These are phyloP conservation scores for Gracilaria gracilis DNA, from an alignment of 23 red algal species.

Conservation along the genomic window DNA sequence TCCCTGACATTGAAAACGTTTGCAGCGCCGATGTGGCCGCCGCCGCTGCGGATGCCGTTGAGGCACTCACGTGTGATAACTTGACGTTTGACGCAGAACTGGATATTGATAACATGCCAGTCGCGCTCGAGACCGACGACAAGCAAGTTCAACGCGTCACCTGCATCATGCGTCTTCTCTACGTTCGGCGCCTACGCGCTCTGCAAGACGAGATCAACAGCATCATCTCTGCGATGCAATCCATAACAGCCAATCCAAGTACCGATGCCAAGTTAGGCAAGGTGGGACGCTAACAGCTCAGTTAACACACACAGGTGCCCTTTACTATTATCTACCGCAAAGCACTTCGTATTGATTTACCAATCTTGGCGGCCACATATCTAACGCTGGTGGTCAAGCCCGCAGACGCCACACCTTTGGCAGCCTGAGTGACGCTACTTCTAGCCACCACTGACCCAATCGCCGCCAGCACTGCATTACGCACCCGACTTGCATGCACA, in stretches of 20 bases:
- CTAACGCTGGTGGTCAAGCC: constrained; percentile 50
- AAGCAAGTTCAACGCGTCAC: constrained; percentile 8
- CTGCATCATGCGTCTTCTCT: constrained; percentile 36
- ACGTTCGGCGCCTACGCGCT: constrained; percentile 38
- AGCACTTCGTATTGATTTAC: constrained; percentile 37
- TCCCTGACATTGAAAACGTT: constrained; percentile 1
- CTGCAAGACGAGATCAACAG: constrained; percentile 52
- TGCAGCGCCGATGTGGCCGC: constrained; percentile 4
- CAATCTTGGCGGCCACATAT: constrained; percentile 73
- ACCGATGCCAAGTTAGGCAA: constrained; percentile 49
- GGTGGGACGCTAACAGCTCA: constrained; percentile 32
- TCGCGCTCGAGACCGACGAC: constrained; percentile 32
- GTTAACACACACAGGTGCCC: too few relatives aligned
- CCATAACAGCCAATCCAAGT: constrained; percentile 46
- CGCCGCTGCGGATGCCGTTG: constrained; percentile 25
- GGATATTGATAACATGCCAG: constrained; percentile 18
- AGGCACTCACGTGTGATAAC: constrained; percentile 10
- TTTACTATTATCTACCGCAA: constrained; percentile 1
- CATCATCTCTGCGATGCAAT: constrained; percentile 42
- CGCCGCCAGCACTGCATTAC: constrained; percentile 48
- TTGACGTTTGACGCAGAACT: constrained; percentile 5
- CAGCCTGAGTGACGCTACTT: constrained; percentile 64
- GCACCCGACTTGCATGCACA: neutral
- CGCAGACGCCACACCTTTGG: constrained; percentile 69
- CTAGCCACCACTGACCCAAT: constrained; percentile 48